Evolutionary conservation across 805 yeast genomes (phyloP), one percentile per base, ranked within the genome.

Genomic region (Metschnikowia vanudenii): DNA sequence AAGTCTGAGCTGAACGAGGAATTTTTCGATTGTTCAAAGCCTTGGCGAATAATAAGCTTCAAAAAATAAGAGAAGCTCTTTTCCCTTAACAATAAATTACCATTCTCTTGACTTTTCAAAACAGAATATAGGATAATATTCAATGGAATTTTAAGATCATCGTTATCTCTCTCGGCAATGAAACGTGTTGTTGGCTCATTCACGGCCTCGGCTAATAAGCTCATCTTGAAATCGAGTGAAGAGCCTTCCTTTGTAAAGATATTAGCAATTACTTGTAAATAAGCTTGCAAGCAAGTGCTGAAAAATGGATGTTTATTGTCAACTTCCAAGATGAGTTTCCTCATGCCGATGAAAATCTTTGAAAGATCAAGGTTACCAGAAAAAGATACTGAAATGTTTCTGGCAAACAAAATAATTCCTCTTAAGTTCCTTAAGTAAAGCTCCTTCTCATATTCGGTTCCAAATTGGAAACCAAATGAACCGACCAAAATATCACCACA

Each of bases 391-490:
- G 74, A 67, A 19, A 78, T 51, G 53, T 79, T 80, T 49, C 85
- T 62, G 24, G 72, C 61, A n/a, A 80, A 45, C n/a, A 81, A 50
- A 1, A 79, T 45, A 1, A 72, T 52, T 1, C 82, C 85, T 54
- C 84, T 64, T 3, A 74, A 45, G 2, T 73, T 50, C 36, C 84
- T 62, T 6, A 63, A 22, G 22, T 57, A 54, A 8, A 20, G 34
- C 20, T 35, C 38, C 13, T 17, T n/a, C 24, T 38, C 41, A 10
- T 4, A 3, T 17, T 29, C 34, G 30, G 48, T 36, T 14, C 8
- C 13, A 12, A 30, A 18, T 11, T 38, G 30, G 29, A 18, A 11
- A 5, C 14, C 3, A 30, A 37, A 38, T 13, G 12, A 10, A 13
- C 8, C 31, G 14, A 18, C 28, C 34, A 43, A 38, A 17, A 38